Evolutionary conservation across 2,329 filamentous ascomycete genomes (phyloP), one percentile per base, ranked within the genome.

Genomic region (Monosporascus sp.): DNA sequence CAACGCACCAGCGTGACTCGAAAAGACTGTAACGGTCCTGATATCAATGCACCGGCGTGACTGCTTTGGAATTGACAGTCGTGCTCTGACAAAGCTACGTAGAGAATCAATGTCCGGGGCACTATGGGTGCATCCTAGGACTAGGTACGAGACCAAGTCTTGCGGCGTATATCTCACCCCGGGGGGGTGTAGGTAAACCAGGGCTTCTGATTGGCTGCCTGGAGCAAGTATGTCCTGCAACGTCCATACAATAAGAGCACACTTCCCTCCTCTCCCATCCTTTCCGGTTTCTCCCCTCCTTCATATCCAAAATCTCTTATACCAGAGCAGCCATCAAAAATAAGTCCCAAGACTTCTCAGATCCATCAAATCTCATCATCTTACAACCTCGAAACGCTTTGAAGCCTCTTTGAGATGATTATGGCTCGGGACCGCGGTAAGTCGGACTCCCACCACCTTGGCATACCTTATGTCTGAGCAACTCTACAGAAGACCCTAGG

Each of bases 181-280:
- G 0, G 6, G 9, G 38, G 38, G 2, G 38, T 41, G 17, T 8
- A 18, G 6, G 18, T 41, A 41, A 20, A 41, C 2, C 18, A 5
- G 17, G 4, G 38, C 18, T 20, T 18, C 38, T 41, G 38, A 41
- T 41, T 41, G 38, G 38, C 18, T 41, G 38, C 38, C 38, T 41
- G 17, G 38, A 20, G 38, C 18, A n/a, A 8, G 38, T 41, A 18
- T n/a, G 38, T 41, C 17, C 38, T 41, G 38, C 52, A 52, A 58
- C 52, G 53, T 52, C 51, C 59, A 53, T 53, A 59, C 56, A 39
- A 65, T 65, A 65, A 65, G 64, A 61, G 37, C 57, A 59, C 57
- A 54, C 44, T 50, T 49, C 55, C 51, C 53, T 58, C 58, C 58
- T 56, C 55, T 57, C 55, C 54, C 56, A 50, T 52, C 49, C 49